A percentile compares a stretch with the other conserved stretches of the same genome.
Evolutionary conservation across 306 rosid genomes (phyloP).

Genomic region (Rosa persica): DNA sequence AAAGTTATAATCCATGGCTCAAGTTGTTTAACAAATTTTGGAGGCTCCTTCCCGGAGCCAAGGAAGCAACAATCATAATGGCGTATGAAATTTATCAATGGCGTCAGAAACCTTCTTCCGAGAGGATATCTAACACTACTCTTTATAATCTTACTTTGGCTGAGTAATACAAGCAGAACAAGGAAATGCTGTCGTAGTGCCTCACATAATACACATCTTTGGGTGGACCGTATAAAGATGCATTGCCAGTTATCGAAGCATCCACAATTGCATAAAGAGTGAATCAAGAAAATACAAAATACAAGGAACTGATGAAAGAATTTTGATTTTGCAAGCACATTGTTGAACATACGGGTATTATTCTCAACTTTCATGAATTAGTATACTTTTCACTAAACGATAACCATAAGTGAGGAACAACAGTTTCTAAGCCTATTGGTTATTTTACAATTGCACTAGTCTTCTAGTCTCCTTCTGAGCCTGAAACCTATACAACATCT

Average conservation of each 20-base stretch:
- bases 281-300: not conserved
- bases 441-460: conserved; percentile 57
- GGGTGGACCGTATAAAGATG: not conserved
- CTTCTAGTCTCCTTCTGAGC: conserved; percentile 55
- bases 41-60: no score
- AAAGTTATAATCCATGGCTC: no score
- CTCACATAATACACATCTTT: not conserved
- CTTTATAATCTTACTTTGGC: not conserved
- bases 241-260: not conserved
- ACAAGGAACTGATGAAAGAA: not conserved
- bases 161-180: not conserved
- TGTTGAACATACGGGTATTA: not conserved
- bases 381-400: conserved; percentile 11
- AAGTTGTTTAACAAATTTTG: no score
- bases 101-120: no score
- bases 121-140: no score
- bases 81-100: not conserved
- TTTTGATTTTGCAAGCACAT: not conserved
- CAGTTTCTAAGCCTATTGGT: conserved; percentile 42
- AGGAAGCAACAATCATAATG: not conserved
- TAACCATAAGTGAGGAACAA: conserved; percentile 26
- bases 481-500: conserved; percentile 69
- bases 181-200: not conserved
- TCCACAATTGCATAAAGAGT: not conserved
- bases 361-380: conserved; percentile 5